A percentile compares a stretch with the other conserved stretches of the same genome.
Conservation (phyloP, 371 early-diverging fungal species). For the Mucor saturninus region DNA sequence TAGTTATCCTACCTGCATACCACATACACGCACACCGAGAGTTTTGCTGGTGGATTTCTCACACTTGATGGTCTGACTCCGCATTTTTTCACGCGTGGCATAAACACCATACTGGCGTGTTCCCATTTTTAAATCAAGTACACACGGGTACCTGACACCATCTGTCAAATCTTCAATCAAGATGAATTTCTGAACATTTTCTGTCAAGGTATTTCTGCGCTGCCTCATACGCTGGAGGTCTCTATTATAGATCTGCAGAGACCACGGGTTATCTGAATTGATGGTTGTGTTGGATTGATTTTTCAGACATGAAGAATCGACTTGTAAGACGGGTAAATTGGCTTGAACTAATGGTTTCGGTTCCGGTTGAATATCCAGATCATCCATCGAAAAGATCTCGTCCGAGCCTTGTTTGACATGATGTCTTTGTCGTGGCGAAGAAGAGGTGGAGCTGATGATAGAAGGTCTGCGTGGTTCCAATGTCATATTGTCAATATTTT, state of each 20-base stretch:
- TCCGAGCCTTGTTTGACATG: not conserved
- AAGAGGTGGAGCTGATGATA: constrained; percentile 1
- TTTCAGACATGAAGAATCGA: constrained; percentile 28
- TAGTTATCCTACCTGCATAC: constrained; percentile 81
- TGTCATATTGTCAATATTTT: constrained; percentile 8
- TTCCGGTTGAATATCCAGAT: not conserved
- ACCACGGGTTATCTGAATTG: constrained; percentile 40
- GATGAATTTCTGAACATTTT: constrained; percentile 80
- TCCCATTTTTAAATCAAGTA: constrained; percentile 98
- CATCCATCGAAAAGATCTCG: not conserved
- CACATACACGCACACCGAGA: constrained; percentile 94
- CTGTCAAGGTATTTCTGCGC: constrained; percentile 4
- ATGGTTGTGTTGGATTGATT: constrained; percentile 5
- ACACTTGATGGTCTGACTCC: constrained; percentile 89
- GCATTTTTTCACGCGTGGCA: constrained; percentile 80
- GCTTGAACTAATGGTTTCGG: not conserved
- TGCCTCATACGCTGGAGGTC: constrained; percentile 39
- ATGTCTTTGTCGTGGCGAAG: constrained; percentile 1
- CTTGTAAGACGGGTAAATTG: constrained; percentile 9
- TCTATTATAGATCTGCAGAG: constrained; percentile 43
- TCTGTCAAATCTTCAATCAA: constrained; percentile 83
- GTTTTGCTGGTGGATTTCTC: constrained; percentile 87
- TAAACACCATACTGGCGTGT: constrained; percentile 95
- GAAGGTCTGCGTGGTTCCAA: constrained; percentile 20
- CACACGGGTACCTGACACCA: constrained; percentile 85